Base-by-base conservation (phyloP, 805 yeast species). In the Saturnispora galanensis region DNA sequence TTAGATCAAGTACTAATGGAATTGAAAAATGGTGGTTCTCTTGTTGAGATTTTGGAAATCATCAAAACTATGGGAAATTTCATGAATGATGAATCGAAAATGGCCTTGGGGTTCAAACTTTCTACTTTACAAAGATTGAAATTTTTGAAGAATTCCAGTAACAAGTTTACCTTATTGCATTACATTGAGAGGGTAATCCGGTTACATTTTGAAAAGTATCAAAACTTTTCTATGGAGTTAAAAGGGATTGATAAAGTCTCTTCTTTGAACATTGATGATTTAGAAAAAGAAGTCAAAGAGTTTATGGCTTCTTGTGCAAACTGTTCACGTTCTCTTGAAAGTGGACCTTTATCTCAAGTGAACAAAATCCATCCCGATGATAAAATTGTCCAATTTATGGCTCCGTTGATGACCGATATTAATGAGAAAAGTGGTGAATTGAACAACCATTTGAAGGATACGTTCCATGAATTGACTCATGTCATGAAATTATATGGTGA, bases 401-500 rank as follows among this genome's bases (percentile, higher is more conserved):
- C 67, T 16, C 79, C 79, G 8, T 16, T 42, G 12, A 12, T 60
- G 12, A 21, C 17, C 2, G 41, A 42, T 9, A 64, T 66, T 1
- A 71, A 70, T 51, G 73, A 73, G 56, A 69, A 74, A 35, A 74
- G 71, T 12, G 31, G 31, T 1, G 52, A 73, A 28, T 62, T 84
- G 44, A 55, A 64, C 29, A 74, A 67, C 41, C 84, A 77, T 51
- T 66, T 77, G 8, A 64, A 63, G 18, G 63, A 65, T 40, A 76
- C 84, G 0, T 62, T 73, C 47, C 64, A 65, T 26, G 77, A 71
- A 39, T 73, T 81, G 49, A 76, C 76, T 28, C 71, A 73, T 44
- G 57, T 80, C 46, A 77, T 84, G 85, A 66, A 67, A 44, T 80
- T 76, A 58, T 84, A 78, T 56, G 94, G 90, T 8, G 94, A 84